Base-by-base conservation (phyloP, 2,329 filamentous ascomycete genomes). In the Claviceps capensis region DNA sequence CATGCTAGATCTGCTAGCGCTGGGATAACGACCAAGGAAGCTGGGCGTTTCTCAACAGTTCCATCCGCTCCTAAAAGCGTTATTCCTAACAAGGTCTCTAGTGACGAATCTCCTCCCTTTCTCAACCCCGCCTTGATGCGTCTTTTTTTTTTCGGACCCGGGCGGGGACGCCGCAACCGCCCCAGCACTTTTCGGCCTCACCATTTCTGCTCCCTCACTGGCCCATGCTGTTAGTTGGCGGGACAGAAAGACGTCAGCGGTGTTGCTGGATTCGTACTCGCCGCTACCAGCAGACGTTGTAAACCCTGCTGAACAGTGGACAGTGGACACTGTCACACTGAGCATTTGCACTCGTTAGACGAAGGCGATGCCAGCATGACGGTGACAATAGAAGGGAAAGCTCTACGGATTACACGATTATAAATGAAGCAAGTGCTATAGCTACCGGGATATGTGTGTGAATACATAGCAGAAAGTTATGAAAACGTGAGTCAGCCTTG, bases 141-240 rank as follows among this genome's bases (percentile, higher is more conserved):
- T 56, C 61, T 63, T 63, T 63, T 63, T 44, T 63, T 63, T 63
- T 44, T 61, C 59, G 61, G 59, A 63, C 61, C 54, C 48, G 44
- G 30, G 52, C 50, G 48, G 55, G 51, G 52, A 46, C 41, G 36
- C 46, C 41, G 4, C 47, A 38, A 36, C 43, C 17, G 19, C 37
- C 42, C 37, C 40, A 52, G 26, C 42, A 45, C 17, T 50, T 44
- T 48, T 22, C 46, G 30, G 38, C 14, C 43, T 37, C 45, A 17
- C 37, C 49, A 47, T 16, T 40, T 34, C 34, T 23, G 23, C 11
- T 34, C n/a, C 34, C 8, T 42, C 43, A 26, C 38, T 45, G 41
- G 48, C 19, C 48, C 41, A 45, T 41, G 30, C 38, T 50, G n/a
- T 45, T 30, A 37, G 26, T 45, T 50, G 49, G 42, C 42, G 36